Conservation (phyloP, 1,284 basidiomycete genomes). For the Trichosporon sp. region DNA sequence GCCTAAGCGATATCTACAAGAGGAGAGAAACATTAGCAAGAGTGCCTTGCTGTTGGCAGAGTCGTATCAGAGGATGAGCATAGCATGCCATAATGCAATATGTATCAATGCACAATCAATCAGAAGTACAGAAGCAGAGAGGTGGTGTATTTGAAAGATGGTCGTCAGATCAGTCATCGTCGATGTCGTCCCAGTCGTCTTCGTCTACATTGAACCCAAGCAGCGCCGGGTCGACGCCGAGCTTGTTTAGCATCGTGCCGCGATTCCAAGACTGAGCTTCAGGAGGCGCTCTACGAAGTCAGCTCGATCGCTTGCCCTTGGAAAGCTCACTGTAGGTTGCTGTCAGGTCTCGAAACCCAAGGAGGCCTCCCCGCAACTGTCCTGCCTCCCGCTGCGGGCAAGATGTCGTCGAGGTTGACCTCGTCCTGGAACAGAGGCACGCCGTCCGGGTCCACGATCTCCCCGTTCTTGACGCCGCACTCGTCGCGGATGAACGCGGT, state of each 20-base stretch:
- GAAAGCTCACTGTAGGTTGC: background rate
- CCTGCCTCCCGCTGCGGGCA: background rate
- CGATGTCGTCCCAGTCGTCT: conserved; percentile 38
- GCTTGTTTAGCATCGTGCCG: conserved; percentile 33
- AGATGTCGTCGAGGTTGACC: background rate
- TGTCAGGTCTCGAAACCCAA: background rate
- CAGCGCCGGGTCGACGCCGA: conserved; percentile 42
- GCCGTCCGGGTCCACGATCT: conserved; percentile 32
- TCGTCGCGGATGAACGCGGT: conserved; percentile 19
- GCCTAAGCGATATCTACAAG: background rate
- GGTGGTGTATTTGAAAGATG: background rate
- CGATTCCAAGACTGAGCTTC: conserved; percentile 31
- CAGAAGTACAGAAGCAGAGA: background rate
- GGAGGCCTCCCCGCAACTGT: background rate
- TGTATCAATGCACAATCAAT: conserved; percentile 1
- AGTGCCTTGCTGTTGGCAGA: background rate
- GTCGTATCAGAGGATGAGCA: background rate
- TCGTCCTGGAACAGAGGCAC: conserved; percentile 21
- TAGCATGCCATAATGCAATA: conserved; percentile 7
- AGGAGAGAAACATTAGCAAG: background rate
- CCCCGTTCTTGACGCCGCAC: conserved; percentile 25
- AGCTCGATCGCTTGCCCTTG: background rate
- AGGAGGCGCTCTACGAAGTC: background rate
- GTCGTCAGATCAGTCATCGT: conserved; percentile 1
- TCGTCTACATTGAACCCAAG: conserved; percentile 38